Evolutionary conservation across 2,329 filamentous ascomycete species (phyloP), one percentile per base, ranked within the genome.

Genomic region (Beauveria rudraprayagi): DNA sequence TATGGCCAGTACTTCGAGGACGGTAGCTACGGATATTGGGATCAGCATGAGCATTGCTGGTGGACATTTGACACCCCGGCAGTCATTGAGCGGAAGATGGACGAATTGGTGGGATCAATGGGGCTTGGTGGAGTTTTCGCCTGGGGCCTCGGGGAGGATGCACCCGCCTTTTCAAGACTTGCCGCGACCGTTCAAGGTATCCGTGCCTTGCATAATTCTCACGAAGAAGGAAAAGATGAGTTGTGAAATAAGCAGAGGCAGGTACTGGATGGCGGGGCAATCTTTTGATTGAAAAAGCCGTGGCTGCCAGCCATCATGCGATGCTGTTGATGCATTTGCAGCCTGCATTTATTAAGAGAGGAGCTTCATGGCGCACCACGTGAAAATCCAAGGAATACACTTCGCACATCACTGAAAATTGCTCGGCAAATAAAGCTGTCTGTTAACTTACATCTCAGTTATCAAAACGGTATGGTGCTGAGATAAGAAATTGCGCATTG

Each of bases 111-210:
- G 3, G 73, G 77, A 34, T 75, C 76, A 37, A 79, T 81, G 68
- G 71, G 75, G 1, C 70, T 91, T 0, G 88, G 88, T 1, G 89
- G 89, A 17, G 83, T 89, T 5, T 90, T 91, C 79, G 87, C 88
- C 0, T 91, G 88, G 88, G 87, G 85, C 22, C 68, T 91, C 62
- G 88, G 86, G 2, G 87, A 91, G 72, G 88, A 91, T 62, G 80
- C 76, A 2, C 75, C 77, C 1, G 59, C 67, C 3, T 83, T 77
- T 62, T 65, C 68, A 22, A 77, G 77, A 60, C 69, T 81, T 11
- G 64, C 64, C 40, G 75, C 75, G 4, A 75, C 72, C 6, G 37
- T 69, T 8, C 61, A 69, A 7, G 66, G 63, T 24, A 55, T 73
- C 50, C 58, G 62, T 22, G 52, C 56, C n/a, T 55, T 66, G 24